phyloP scores from a whole-genome alignment of 345 rosid genomes.

The Eucalyptus albens region DNA sequence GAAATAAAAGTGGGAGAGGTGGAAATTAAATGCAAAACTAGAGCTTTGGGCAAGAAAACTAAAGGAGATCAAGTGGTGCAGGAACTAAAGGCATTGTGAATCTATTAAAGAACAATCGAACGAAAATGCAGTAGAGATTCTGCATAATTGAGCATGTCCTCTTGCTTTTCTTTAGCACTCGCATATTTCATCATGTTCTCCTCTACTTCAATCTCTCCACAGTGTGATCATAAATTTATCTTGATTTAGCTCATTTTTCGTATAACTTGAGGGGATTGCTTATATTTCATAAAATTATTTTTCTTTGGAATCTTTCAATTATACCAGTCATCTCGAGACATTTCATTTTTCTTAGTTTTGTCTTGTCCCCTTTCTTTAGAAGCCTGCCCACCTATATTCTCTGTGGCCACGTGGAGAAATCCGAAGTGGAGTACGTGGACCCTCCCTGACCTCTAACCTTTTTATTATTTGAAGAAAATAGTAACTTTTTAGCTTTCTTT shows the following conservation, averaged over 20 bases:
- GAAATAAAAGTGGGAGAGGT: not conserved
- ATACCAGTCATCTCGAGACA: not conserved
- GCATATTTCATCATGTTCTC: not conserved
- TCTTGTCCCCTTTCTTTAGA: not conserved
- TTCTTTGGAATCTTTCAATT: not conserved
- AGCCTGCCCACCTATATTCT: not conserved
- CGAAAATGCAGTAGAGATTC: not conserved
- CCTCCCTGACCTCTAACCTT: not conserved
- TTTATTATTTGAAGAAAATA: too few relatives aligned
- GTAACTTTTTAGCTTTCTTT: not conserved
- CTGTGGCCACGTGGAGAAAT: not conserved
- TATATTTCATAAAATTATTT: not conserved
- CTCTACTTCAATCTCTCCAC: not conserved
- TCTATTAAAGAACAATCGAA: not conserved
- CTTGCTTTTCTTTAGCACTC: not conserved
- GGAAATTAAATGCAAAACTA: not conserved
- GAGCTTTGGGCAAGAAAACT: not conserved
- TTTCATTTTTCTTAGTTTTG: not conserved
- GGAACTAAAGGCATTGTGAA: not conserved
- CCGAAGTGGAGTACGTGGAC: not conserved
- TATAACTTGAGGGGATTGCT: not conserved
- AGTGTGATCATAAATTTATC: not conserved
- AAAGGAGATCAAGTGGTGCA: not conserved
- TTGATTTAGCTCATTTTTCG: not conserved
- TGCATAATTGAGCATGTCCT: not conserved